Conservation (phyloP, 306 rosid genomes). For the Castanea crenata region DNA sequence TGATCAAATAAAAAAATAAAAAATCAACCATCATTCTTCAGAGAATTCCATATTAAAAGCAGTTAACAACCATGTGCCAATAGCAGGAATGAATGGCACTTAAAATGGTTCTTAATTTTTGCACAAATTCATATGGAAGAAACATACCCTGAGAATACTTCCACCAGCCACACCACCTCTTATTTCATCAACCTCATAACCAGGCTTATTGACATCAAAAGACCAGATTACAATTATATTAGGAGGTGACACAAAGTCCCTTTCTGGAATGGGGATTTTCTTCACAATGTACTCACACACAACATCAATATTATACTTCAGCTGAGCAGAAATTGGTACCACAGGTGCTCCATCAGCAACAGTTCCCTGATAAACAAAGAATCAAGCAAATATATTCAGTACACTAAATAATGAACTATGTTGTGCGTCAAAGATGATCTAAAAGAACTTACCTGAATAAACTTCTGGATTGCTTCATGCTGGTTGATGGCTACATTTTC, state of each 20-base stretch:
- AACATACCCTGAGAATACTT: conserved; percentile 84
- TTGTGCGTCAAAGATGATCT: not conserved
- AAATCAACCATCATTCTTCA: not conserved
- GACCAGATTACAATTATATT: conserved; percentile 96
- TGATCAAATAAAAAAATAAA: not conserved
- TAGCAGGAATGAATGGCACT: conserved; percentile 1
- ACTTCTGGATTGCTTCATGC: conserved; percentile 82
- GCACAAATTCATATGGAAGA: conserved; percentile 9
- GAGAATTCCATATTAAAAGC: not conserved
- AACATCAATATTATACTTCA: conserved; percentile 94
- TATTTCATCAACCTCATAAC: conserved; percentile 92
- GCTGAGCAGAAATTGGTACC: conserved; percentile 94
- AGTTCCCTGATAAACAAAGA: conserved; percentile 61
- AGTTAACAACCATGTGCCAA: not conserved
- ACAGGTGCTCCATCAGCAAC: conserved; percentile 94
- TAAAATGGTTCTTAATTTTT: not conserved
- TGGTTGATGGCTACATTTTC: conserved; percentile 97
- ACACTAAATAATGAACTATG: not conserved
- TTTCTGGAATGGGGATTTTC: conserved; percentile 92
- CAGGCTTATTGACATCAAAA: conserved; percentile 95
- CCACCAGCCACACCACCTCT: conserved; percentile 99
- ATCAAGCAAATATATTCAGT: conserved; percentile 2
- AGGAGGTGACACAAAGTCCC: conserved; percentile 90
- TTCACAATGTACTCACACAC: conserved; percentile 92
- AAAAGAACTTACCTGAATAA: conserved; percentile 61